phyloP scores from a whole-genome alignment of 2,329 filamentous ascomycete species.

The Ploettnerulaceae sp. region DNA sequence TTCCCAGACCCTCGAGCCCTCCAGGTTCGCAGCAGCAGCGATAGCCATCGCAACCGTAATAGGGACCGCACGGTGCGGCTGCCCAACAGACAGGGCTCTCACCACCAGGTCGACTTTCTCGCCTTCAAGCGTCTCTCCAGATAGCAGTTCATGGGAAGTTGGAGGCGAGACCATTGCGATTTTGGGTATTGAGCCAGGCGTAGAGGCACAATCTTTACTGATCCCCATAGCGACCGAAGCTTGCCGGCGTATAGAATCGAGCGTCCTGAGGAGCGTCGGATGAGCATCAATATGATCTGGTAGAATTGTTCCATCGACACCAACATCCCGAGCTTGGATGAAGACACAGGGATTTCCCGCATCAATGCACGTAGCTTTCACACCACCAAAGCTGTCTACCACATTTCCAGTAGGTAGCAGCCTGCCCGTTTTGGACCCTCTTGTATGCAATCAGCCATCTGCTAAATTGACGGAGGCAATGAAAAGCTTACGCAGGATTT shows the following conservation, averaged over 20 bases:
- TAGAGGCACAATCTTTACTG: constrained; percentile 35
- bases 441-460: constrained; percentile 7
- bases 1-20: constrained; percentile 37
- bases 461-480: not conserved
- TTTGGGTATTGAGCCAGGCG: constrained; percentile 58
- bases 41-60: constrained; percentile 49
- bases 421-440: constrained; percentile 57
- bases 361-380: constrained; percentile 55
- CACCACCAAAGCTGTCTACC: constrained; percentile 46
- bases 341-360: constrained; percentile 62
- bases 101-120: constrained; percentile 38
- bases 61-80: constrained; percentile 52
- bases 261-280: constrained; percentile 38
- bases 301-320: constrained; percentile 44
- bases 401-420: constrained; percentile 54
- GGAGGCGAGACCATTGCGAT: constrained; percentile 50
- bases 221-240: constrained; percentile 60
- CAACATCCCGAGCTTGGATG: constrained; percentile 49
- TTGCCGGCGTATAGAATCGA: constrained; percentile 52
- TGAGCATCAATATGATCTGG: constrained; percentile 50
- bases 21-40: constrained; percentile 43
- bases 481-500: constrained; percentile 43
- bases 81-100: constrained; percentile 50
- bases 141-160: constrained; percentile 36
- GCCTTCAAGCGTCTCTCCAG: constrained; percentile 34